Conservation (phyloP, 2,329 filamentous ascomycete genomes). For the Juglanconis juglandina region DNA sequence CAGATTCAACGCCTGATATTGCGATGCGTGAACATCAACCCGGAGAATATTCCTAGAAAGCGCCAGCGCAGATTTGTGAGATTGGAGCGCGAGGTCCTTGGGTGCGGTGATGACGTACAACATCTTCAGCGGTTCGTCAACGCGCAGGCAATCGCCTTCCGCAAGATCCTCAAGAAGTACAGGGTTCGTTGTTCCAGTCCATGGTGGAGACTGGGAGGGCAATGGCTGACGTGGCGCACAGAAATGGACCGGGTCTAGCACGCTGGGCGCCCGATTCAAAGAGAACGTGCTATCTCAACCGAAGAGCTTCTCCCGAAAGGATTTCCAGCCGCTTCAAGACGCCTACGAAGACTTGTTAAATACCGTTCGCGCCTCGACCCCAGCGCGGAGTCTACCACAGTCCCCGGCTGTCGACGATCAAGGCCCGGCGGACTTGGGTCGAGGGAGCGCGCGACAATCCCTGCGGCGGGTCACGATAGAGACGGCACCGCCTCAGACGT, state of each 20-base stretch:
- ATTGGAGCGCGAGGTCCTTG: constrained; percentile 49
- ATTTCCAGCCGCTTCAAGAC: constrained; percentile 47
- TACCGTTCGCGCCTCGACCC: constrained; percentile 44
- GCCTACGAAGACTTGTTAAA: constrained; percentile 47
- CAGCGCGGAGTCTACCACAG: constrained; percentile 36
- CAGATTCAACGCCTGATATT: constrained; percentile 46
- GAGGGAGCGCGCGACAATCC: constrained; percentile 16
- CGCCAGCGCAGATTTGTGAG: constrained; percentile 51
- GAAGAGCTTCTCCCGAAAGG: constrained; percentile 68
- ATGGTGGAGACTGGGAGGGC: not conserved
- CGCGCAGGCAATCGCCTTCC: constrained; percentile 72
- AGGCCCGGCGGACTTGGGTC: constrained; percentile 14
- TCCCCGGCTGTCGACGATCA: constrained; percentile 34
- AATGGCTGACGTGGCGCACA: constrained; percentile 29
- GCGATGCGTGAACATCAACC: constrained; percentile 36
- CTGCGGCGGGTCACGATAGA: constrained; percentile 18
- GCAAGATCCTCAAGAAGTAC: constrained; percentile 84
- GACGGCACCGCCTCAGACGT: constrained; percentile 18
- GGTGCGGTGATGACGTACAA: constrained; percentile 68
- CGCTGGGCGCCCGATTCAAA: constrained; percentile 63
- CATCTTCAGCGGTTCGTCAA: constrained; percentile 68
- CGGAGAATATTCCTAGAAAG: constrained; percentile 38
- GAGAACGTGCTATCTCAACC: constrained; percentile 62
- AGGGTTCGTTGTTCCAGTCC: constrained; percentile 42
- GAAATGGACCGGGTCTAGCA: constrained; percentile 77